Conservation (phyloP, 1,284 basidiomycete genomes). For the Pseudomicrostroma phylloplanum region DNA sequence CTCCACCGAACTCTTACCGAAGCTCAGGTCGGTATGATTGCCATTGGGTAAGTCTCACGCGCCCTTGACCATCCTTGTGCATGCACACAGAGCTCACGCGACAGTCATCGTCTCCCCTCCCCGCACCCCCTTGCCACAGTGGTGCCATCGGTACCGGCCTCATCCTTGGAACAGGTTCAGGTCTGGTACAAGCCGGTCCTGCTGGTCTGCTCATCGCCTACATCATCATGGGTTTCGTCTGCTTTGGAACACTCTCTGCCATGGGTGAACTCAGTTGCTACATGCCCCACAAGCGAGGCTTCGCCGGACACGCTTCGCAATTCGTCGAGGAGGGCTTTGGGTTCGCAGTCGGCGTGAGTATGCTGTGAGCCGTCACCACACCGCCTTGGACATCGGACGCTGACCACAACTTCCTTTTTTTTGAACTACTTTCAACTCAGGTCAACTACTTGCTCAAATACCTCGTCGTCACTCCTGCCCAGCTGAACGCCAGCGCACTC, state of each 20-base stretch:
- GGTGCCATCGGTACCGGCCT: slow-evolving; percentile 59
- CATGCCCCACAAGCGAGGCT: slow-evolving; percentile 53
- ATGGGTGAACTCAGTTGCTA: slow-evolving; percentile 54
- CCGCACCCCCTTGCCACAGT: slow-evolving; percentile 9
- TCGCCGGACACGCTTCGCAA: slow-evolving; percentile 52
- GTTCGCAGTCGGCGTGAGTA: slow-evolving; percentile 31
- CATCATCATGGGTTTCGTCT: slow-evolving; percentile 32
- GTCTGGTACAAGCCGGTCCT: slow-evolving; percentile 53
- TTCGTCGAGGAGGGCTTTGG: slow-evolving; percentile 54
- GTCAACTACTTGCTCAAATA: slow-evolving; percentile 11
- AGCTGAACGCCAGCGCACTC: slow-evolving; percentile 52
- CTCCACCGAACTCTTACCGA: too few relatives aligned
- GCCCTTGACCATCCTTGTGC: too few relatives aligned
- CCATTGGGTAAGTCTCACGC: slow-evolving; percentile 19
- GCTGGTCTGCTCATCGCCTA: slow-evolving; percentile 54
- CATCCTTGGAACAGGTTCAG: slow-evolving; percentile 62
- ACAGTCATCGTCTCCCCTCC: too few relatives aligned
- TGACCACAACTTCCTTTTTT: slow-evolving; percentile 36
- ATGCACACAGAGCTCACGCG: too few relatives aligned
- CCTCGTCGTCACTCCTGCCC: slow-evolving; percentile 52
- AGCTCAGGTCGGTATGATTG: slow-evolving; percentile 22
- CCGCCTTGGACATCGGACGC: slow-evolving; percentile 6
- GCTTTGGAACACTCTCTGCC: slow-evolving; percentile 32
- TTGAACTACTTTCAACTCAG: slow-evolving; percentile 1
- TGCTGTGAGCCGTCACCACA: too few relatives aligned